Evolutionary conservation across 108 stramenopile genomes (phyloP).

Genomic region (Cyclostephanos invisitatus): DNA sequence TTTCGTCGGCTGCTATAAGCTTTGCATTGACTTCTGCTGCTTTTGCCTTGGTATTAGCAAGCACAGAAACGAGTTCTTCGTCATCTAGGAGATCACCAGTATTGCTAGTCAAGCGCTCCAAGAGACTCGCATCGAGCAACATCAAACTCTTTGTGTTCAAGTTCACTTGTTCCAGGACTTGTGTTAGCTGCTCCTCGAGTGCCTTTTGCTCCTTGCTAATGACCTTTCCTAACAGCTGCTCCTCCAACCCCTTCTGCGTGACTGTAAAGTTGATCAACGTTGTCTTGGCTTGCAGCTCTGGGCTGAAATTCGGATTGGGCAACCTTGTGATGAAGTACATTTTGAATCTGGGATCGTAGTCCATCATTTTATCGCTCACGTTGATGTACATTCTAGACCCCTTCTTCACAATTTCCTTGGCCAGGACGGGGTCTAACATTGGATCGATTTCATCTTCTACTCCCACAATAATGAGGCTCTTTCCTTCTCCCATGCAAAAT

Average conservation of each 20-base stretch:
- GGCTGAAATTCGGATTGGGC: constrained; percentile 90
- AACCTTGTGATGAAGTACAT: constrained; percentile 89
- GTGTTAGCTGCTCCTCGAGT: constrained; percentile 89
- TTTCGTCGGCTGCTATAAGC: constrained; percentile 86
- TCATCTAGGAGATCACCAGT: constrained; percentile 88
- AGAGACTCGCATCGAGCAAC: constrained; percentile 78
- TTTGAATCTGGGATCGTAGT: constrained; percentile 83
- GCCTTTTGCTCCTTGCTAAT: constrained; percentile 92
- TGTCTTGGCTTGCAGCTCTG: constrained; percentile 93
- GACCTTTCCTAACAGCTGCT: constrained; percentile 91
- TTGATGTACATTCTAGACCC: constrained; percentile 79
- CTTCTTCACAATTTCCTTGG: constrained; percentile 82
- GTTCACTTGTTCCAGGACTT: constrained; percentile 91
- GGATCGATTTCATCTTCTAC: constrained; percentile 93
- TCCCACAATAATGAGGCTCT: constrained; percentile 80
- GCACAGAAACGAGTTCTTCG: constrained; percentile 87
- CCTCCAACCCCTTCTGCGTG: constrained; percentile 90
- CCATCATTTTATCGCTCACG: constrained; percentile 90
- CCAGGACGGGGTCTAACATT: constrained; percentile 92
- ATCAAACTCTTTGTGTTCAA: constrained; percentile 86
- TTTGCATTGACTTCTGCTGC: constrained; percentile 90
- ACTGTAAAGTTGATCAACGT: constrained; percentile 94
- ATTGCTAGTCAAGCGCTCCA: constrained; percentile 86
- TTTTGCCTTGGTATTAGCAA: constrained; percentile 90
- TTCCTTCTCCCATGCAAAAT: constrained; percentile 86